Conservation (phyloP, 176 grass and related monocot genomes). For the Thalia dealbata region DNA sequence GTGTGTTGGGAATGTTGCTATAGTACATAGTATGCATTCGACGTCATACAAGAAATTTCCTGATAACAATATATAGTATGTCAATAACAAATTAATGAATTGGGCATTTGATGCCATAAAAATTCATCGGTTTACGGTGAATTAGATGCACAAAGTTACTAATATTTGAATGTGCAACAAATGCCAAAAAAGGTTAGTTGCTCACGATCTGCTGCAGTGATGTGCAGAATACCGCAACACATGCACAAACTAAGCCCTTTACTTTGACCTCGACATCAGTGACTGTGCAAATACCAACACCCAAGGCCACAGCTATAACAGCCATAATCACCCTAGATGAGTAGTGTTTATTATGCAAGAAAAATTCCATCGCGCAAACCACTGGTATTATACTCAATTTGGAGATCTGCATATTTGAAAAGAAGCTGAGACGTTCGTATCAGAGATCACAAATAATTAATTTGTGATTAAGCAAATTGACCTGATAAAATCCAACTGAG, state of each 20-base stretch:
- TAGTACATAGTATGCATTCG: too few species aligned
- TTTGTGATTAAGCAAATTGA: slow-evolving; percentile 9
- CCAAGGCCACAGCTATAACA: slow-evolving; percentile 61
- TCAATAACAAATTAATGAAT: too few species aligned
- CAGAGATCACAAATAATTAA: background rate
- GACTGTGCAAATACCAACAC: slow-evolving; percentile 79
- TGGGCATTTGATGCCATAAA: background rate
- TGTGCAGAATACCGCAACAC: slow-evolving; percentile 89
- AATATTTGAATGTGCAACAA: background rate
- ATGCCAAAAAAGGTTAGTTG: background rate
- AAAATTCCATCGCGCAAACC: slow-evolving; percentile 84
- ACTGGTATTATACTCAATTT: slow-evolving; percentile 97
- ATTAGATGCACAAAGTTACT: too few species aligned
- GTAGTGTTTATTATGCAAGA: slow-evolving; percentile 82
- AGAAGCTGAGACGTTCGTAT: slow-evolving; percentile 6
- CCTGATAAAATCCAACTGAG: slow-evolving; percentile 96
- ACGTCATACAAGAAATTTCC: too few species aligned
- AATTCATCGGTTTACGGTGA: background rate
- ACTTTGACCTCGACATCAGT: slow-evolving; percentile 80
- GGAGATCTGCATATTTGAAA: slow-evolving; percentile 47
- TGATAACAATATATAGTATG: too few species aligned
- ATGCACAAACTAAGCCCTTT: slow-evolving; percentile 81
- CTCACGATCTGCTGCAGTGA: slow-evolving; percentile 95
- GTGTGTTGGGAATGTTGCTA: background rate
- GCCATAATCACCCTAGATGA: slow-evolving; percentile 65